Conservation (phyloP, 305 asterid genomes). For the Solanum hybrid region DNA sequence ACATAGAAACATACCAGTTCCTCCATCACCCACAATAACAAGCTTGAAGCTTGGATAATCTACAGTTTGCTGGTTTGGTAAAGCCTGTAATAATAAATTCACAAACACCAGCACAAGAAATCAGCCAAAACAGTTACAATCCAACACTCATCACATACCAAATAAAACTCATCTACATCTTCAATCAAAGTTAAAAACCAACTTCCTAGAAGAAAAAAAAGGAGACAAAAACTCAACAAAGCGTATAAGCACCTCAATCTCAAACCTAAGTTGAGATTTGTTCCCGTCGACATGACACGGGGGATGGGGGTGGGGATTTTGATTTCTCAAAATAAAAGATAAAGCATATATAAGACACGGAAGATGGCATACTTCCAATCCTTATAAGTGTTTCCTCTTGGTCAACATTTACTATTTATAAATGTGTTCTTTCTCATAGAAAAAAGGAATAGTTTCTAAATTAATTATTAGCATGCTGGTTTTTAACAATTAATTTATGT, state of each 20-base stretch:
- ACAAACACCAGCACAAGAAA: not conserved
- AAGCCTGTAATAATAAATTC: not conserved
- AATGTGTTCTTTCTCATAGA: not conserved
- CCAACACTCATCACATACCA: not conserved
- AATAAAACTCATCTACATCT: not conserved
- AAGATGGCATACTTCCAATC: not conserved
- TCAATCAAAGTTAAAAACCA: not conserved
- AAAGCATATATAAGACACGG: not conserved
- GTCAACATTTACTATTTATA: not conserved
- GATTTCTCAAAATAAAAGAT: not conserved
- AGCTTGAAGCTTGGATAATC: slow-evolving; percentile 19
- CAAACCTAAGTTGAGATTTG: not conserved
- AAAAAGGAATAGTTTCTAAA: not conserved
- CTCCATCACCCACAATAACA: slow-evolving; percentile 19
- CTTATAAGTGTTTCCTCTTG: not conserved
- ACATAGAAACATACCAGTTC: slow-evolving; percentile 8
- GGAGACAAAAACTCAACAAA: not conserved
- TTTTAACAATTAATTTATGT: not conserved
- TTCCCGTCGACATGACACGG: not conserved
- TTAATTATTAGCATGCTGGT: not conserved
- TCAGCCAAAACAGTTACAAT: not conserved
- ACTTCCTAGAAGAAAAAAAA: not conserved
- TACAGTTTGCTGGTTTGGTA: slow-evolving; percentile 16
- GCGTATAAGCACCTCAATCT: not conserved
- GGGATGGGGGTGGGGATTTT: not conserved